Conservation (phyloP, 2,329 filamentous ascomycete species). For the Talaromyces rugulosus region DNA sequence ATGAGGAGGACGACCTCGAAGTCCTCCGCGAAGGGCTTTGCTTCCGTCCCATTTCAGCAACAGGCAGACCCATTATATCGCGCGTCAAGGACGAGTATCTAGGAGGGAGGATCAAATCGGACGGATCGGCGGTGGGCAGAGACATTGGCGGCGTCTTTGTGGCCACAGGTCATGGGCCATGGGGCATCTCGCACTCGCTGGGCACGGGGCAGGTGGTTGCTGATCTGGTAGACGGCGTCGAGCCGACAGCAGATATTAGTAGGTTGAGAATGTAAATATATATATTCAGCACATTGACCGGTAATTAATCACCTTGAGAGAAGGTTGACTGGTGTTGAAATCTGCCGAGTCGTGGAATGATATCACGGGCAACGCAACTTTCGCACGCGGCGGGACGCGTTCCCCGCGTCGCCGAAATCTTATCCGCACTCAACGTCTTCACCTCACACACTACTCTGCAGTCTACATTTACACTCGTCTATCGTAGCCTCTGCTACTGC, state of each 20-base stretch:
- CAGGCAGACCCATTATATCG: conserved; percentile 61
- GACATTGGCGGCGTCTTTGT: conserved; percentile 60
- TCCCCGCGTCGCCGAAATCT: conserved; percentile 11
- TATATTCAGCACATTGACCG: neutral
- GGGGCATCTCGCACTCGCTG: conserved; percentile 63
- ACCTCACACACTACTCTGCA: neutral
- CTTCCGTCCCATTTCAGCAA: conserved; percentile 65
- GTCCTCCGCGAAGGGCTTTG: conserved; percentile 64
- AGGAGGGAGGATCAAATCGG: conserved; percentile 45
- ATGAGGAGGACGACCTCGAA: conserved; percentile 51
- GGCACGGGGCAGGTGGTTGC: conserved; percentile 69
- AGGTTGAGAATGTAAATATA: conserved; percentile 38
- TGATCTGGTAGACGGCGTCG: conserved; percentile 61
- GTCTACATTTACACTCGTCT: neutral
- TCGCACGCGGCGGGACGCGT: neutral
- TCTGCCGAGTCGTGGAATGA: neutral
- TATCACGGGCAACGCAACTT: neutral
- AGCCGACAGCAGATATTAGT: conserved; percentile 57
- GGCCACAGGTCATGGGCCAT: conserved; percentile 69
- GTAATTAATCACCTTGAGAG: neutral
- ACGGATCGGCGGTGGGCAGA: conserved; percentile 42
- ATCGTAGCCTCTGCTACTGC: neutral
- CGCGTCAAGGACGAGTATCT: conserved; percentile 55
- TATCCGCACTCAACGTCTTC: neutral
- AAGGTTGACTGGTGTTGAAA: neutral